A percentile compares a stretch with the other conserved stretches of the same genome.
Evolutionary conservation across 139 green algal genomes (phyloP).

Genomic region (Astrephomene gubernaculifera): DNA sequence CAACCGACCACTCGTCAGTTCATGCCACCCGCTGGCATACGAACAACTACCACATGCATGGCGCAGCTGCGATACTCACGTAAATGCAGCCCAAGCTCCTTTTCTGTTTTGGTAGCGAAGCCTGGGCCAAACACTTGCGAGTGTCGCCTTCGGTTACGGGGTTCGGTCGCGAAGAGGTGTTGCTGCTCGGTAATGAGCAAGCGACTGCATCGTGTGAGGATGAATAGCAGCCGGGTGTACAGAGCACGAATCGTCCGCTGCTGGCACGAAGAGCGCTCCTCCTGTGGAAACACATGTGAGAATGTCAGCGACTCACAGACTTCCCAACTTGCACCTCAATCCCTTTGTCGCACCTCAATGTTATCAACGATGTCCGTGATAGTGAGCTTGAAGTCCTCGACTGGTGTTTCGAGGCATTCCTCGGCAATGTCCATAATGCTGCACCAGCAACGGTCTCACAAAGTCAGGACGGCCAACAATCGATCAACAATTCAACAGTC

Average conservation of each 20-base stretch:
- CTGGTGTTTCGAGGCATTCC: conserved; percentile 70
- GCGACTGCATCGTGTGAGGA: conserved; percentile 78
- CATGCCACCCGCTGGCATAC: too few relatives aligned
- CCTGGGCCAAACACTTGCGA: conserved; percentile 42
- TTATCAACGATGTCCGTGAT: conserved; percentile 75
- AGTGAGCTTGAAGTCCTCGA: conserved; percentile 70
- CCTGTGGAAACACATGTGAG: conserved; percentile 3
- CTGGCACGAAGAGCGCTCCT: conserved; percentile 53
- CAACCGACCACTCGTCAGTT: too few relatives aligned
- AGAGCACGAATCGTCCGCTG: conserved; percentile 55
- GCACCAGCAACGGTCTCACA: not conserved
- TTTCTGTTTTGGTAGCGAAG: conserved; percentile 28
- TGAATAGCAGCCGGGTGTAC: conserved; percentile 83
- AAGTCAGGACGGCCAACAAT: not conserved
- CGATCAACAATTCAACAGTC: not conserved
- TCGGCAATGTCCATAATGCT: conserved; percentile 65
- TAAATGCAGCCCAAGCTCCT: conserved; percentile 34
- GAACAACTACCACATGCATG: too few relatives aligned
- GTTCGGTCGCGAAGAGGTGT: conserved; percentile 57
- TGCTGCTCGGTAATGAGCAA: conserved; percentile 71
- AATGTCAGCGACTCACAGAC: not conserved
- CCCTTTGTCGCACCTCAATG: conserved; percentile 62
- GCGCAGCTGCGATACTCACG: conserved; percentile 15
- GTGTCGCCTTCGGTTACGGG: conserved; percentile 46
- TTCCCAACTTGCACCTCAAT: too few relatives aligned